Percentiles rank a stretch among this genome's conserved stretches.
phyloP scores from a whole-genome alignment of 177 flowering plant species.

The Vitis hybrid region DNA sequence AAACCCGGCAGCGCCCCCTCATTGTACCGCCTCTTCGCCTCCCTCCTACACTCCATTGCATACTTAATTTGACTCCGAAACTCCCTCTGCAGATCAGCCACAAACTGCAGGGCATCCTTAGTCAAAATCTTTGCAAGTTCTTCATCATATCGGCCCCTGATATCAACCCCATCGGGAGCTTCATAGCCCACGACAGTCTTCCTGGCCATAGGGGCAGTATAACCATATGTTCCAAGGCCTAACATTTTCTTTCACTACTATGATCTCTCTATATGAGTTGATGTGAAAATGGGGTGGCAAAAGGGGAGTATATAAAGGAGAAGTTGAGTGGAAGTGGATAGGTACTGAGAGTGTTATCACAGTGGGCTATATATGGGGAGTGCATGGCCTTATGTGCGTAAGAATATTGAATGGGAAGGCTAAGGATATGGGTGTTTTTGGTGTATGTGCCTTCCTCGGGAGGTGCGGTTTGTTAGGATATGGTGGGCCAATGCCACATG shows the following conservation, averaged over 20 bases:
- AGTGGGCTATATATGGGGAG: constrained; percentile 1
- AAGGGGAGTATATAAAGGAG: not conserved
- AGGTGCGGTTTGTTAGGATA: too few species aligned
- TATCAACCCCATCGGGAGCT: constrained; percentile 76
- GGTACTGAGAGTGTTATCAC: constrained; percentile 12
- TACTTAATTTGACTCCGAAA: constrained; percentile 52
- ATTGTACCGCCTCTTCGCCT: constrained; percentile 56
- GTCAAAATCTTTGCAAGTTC: constrained; percentile 69
- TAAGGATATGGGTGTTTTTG: too few species aligned
- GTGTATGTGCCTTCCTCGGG: too few species aligned
- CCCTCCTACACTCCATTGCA: constrained; percentile 71
- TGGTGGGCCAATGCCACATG: too few species aligned
- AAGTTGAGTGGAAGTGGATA: constrained; percentile 5
- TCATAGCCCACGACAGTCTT: constrained; percentile 34
- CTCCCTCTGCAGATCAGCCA: constrained; percentile 72
- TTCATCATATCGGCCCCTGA: constrained; percentile 59
- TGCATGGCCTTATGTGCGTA: constrained; percentile 1
- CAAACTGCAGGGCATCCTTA: constrained; percentile 69
- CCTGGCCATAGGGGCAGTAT: not conserved
- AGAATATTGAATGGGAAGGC: not conserved
- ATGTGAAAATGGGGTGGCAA: not conserved
- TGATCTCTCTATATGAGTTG: not conserved
- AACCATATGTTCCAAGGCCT: constrained; percentile 12
- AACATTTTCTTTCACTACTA: constrained; percentile 15
- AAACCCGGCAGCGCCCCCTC: constrained; percentile 68